Base-by-base conservation (phyloP, 192 early-diverging fungal genomes). In the Coemansia sp. region DNA sequence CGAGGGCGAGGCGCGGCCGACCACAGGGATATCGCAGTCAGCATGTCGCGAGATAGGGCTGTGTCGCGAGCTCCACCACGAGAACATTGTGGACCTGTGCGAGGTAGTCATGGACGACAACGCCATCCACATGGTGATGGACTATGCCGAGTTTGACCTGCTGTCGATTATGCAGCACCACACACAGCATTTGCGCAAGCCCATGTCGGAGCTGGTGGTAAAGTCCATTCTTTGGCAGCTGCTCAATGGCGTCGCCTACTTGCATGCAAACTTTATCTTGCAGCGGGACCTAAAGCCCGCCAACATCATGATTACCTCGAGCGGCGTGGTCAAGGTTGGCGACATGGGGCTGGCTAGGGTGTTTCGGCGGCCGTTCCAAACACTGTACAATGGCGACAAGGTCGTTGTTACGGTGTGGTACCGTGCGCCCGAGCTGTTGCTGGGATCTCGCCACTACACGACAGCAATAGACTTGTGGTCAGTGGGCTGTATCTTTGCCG, bases 341-440 rank as follows among this genome's bases (percentile, higher is more conserved):
- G 93, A 97, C 82, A 86, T 95, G 79, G 95, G 95, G 32, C 73
- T 98, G 44, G 94, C 96, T 3, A 82, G 94, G 12, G 71, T 88
- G 36, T 94, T 90, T 59, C 82, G 87, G 35, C 72, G 83, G 21
- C 92, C 94, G 15, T 65, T 87, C 14, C 81, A 86, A 48, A 88
- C 91, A 0, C 80, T 96, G 64, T 95, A 91, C 35, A 91, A 85
- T 22, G 88, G 88, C 1, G 95, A 89, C 61, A 89, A 89, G 60
- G 87, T 91, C 1, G 89, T 98, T 19, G 95, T 98, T 6, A 98
- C 96, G 0, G 87, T 97, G 34, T 98, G 96, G 96, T 98, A 98
- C 76, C 87, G 96, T 8, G 88, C 94, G 0, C 96, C 96, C 0
- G 94, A 97, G 67, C 68, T 98, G 19, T 71, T 98, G 29, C 80